Base-by-base conservation (phyloP, 305 asterid species). In the Vinca major region DNA sequence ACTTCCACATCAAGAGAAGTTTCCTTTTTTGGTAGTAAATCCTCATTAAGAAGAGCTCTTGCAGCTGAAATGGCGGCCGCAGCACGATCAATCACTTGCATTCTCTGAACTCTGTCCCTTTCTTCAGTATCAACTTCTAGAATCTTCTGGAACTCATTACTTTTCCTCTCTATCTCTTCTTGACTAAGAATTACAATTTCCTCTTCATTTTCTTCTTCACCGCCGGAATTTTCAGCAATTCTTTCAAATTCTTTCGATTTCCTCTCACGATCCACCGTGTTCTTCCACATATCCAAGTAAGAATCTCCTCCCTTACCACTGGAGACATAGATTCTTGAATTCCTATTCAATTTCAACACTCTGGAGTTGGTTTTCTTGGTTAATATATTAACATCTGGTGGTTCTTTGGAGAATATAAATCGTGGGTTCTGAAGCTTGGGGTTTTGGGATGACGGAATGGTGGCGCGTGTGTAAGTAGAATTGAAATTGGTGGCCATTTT, bases 21-120 rank as follows among this genome's bases (percentile, higher is more conserved):
- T 71, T 73, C 77, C 76, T 62, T 74, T 66, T 63, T 52, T 50
- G 81, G 68, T 62, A 70, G 78, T 70, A 65, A 55, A 66, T 80
- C 79, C 81, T 88, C 92, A 79, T 88, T 73, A n/a, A 90, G 70
- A 77, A 92, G 73, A 7, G 95, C 88, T 63, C 82, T 82, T 0
- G 98, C 95, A 0, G 98, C 98, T 1, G 98, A 84, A 8, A 92
- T 79, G 20, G 97, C 97, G 2, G 98, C 98, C 3, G 97, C 93
- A 14, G 98, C 98, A 39, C 98, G 96, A 87, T 92, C 98, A 73
- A 92, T 83, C 8, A 90, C 95, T 80, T 92, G 97, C 89, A 86
- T 81, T 77, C 89, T 80, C 84, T 92, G 97, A 61, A 82, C 80
- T 74, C 82, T 87, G 55, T 92, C 94, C 44, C 98, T 87, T 70